Base-by-base conservation (phyloP, 2,329 filamentous ascomycete genomes). In the Pyrenochaeta sp. region DNA sequence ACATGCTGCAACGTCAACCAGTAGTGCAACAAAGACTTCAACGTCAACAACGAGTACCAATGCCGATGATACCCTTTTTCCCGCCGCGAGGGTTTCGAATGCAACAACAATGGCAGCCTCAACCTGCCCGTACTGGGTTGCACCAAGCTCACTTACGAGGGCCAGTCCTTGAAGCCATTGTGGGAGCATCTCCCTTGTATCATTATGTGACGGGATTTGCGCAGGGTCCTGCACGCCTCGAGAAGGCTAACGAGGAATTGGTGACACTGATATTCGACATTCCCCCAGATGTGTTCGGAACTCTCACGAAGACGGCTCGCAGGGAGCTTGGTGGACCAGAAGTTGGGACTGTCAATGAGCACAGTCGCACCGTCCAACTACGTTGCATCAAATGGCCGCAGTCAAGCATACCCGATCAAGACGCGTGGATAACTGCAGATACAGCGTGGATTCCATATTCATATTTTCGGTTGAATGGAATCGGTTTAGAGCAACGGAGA, bases 401-500 rank as follows among this genome's bases (percentile, higher is more conserved):
- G 4, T 43, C 67, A 0, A 43, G 58, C 11, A 56, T 55, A 7
- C 67, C 75, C 1, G 52, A 66, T 3, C 76, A 83, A 26, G 63
- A 74, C 6, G 69, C 74, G 1, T 96, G 90, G 90, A 75, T 81
- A 5, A 75, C 78, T 1, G 68, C 76, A n/a, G 81, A 87, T 22
- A 87, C 81, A 5, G 63, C 69, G 15, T 96, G 90, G 91, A 89
- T 70, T 3, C 58, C 90, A 0, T 75, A 80, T 23, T 80, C 90
- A 0, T 89, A 86, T 48, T 77, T 93, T 48, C 76, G 80, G 11
- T 68, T 95, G 48, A 96, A 96, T 56, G 75, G 69, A 0, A 62
- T 71, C 1, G 32, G 53, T 13, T 60, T 81, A 2, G 74, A 83
- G 8, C 66, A 90, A 11, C 81, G 87, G 27, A 81, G 87, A 19